phyloP scores from a whole-genome alignment of 139 green algal genomes.

The Picochlorum costavermella region DNA sequence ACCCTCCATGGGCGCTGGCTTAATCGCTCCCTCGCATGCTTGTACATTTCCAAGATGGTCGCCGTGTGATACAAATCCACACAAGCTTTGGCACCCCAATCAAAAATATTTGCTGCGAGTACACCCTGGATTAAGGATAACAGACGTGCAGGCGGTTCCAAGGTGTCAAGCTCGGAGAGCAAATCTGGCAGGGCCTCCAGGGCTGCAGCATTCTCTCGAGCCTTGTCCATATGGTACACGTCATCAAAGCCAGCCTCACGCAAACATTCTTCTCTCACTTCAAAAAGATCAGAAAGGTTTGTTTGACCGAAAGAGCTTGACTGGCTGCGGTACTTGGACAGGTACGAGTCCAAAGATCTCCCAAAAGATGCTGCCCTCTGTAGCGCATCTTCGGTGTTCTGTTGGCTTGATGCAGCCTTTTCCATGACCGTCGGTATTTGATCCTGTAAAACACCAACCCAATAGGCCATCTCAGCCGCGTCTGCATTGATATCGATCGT shows the following conservation, averaged over 20 bases:
- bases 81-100: conserved; percentile 86
- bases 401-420: conserved; percentile 60
- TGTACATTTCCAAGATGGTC: conserved; percentile 95
- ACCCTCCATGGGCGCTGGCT: conserved; percentile 78
- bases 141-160: conserved; percentile 51
- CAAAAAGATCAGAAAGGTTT: conserved; percentile 85
- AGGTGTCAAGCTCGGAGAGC: conserved; percentile 78
- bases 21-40: conserved; percentile 39
- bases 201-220: conserved; percentile 79
- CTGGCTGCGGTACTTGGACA: conserved; percentile 55
- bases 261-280: conserved; percentile 95
- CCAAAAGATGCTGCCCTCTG: conserved; percentile 73
- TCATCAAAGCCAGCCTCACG: conserved; percentile 93
- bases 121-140: conserved; percentile 74
- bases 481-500: conserved; percentile 79
- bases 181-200: conserved; percentile 88
- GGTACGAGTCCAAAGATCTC: conserved; percentile 63
- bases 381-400: conserved; percentile 31
- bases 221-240: conserved; percentile 84
- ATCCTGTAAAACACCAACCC: conserved; percentile 70
- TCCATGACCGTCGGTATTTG: conserved; percentile 62
- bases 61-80: conserved; percentile 87
- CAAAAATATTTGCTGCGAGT: conserved; percentile 97
- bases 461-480: conserved; percentile 76
- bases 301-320: conserved; percentile 74